A percentile compares a stretch with the other conserved stretches of the same genome.
Conservation (phyloP, 2,329 filamentous ascomycete species). For the Nemania diffusa region DNA sequence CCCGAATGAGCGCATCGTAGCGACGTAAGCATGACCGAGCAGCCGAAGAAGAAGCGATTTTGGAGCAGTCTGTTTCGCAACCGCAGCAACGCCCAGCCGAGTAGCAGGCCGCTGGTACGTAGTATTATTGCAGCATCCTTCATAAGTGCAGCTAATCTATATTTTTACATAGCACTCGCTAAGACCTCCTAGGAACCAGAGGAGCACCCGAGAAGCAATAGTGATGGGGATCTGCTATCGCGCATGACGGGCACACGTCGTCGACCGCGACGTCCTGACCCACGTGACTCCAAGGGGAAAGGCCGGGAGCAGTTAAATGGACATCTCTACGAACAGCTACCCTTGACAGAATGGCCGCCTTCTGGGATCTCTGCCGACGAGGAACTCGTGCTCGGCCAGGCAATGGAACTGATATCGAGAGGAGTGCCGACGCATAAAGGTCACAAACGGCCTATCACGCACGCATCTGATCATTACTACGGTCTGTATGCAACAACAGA, state of each 20-base stretch:
- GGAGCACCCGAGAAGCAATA: constrained; percentile 47
- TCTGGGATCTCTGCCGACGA: constrained; percentile 59
- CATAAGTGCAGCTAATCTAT: constrained; percentile 33
- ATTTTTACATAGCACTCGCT: constrained; percentile 34
- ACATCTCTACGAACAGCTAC: constrained; percentile 47
- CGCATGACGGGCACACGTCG: constrained; percentile 52
- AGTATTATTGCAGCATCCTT: constrained; percentile 18
- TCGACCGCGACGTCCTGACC: constrained; percentile 55
- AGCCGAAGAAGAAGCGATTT: constrained; percentile 58
- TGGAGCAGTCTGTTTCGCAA: constrained; percentile 62
- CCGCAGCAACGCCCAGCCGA: constrained; percentile 55
- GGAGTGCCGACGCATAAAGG: constrained; percentile 68
- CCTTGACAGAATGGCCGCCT: constrained; percentile 68
- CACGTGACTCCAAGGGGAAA: constrained; percentile 53
- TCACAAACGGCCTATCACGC: constrained; percentile 63
- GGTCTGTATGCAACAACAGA: constrained; percentile 64
- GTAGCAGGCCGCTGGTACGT: constrained; percentile 53
- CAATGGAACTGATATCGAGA: constrained; percentile 66
- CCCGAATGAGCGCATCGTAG: constrained; percentile 28
- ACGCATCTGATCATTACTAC: constrained; percentile 66
- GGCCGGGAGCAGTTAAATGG: constrained; percentile 51
- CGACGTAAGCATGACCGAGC: constrained; percentile 44
- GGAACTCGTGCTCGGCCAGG: constrained; percentile 63
- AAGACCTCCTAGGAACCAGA: constrained; percentile 45
- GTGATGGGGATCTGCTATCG: constrained; percentile 49